Evolutionary conservation across 345 rosid genomes (phyloP), one percentile per base, ranked within the genome.

Genomic region (Hypericum androsaemum): DNA sequence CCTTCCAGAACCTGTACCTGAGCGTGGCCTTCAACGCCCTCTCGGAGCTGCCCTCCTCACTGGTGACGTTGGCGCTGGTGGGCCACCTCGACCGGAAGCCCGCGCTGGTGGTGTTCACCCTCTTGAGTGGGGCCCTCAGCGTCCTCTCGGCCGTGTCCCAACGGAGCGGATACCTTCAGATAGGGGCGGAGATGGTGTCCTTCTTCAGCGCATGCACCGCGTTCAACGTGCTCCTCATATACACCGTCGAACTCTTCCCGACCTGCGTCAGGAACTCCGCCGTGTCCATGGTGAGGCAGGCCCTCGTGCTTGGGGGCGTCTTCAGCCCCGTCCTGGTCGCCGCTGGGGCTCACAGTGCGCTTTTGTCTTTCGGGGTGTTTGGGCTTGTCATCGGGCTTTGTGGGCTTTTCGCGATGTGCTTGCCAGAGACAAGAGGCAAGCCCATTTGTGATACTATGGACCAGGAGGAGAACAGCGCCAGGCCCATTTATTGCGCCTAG

Each of bases 181-280:
- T 88, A n/a, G 78, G 64, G 15, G 50, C 80, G 46, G 94, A 88
- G 59, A 54, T 80, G 6, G 51, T 73, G 0, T 78, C 96, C 7
- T 48, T 55, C 28, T 48, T 63, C 7, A 17, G 66, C 7, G 60
- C 40, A 1, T 56, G 41, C 32, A 7, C 17, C 5, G 62, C 58
- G 4, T 64, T 10, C 10, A 39, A 15, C 8, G 36, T 64, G 39
- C 6, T 51, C 7, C 14, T 65, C 8, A 41, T 40, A 10, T 52
- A 45, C 35, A 77, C 82, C 0, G 52, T 80, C 0, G 89, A 83
- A 71, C 48, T 83, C 61, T 80, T 83, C 41, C 89, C 83, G 7
- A 80, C 86, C 0, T 60, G 80, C 10, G 86, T 83, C 17, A 68
- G 83, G 55, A 83, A 83, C 70, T 73, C 86, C 28, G 89, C 89